Evolutionary conservation across 257 asterid species (phyloP), one percentile per base, ranked within the genome.

Genomic region (Rauvolfia tetraphylla): DNA sequence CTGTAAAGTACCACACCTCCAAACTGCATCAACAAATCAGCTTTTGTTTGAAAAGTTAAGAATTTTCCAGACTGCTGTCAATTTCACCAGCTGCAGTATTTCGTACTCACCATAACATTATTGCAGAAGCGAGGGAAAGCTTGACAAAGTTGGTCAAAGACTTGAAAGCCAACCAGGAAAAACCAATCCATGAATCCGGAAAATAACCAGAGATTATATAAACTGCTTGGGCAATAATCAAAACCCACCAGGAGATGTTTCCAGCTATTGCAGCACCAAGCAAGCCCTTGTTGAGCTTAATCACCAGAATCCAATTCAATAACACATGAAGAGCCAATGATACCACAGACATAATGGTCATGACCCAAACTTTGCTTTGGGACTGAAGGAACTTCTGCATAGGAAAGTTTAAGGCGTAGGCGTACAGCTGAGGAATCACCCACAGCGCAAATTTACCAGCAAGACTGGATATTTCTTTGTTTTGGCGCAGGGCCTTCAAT

Each of bases 1-100:
- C 89, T 18, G 84, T 85, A 54, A 75, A 84, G 74, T 87, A 87
- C 88, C 90, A 87, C 4, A 82, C 53, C 68, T 87, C 90, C 76
- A 87, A 79, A 76, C 88, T 87, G 84, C 74, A 29, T 53, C 18
- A 57, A 56, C 1, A 18, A 5, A 39, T 18, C 41, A 14, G 38
- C 14, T 72, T 36, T 71, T 73, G 11, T 36, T 14, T 41, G 10
- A 62, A 38, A 9, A 51, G 13, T 27, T 18, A 10, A 0, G 23
- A 18, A n/a, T 0, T 77, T 33, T 31, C n/a, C 33, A 15, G 25
- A 53, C 51, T 36, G 68, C 61, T 2, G 29, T 31, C 5, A 63
- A 2, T 65, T 7, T 27, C n/a, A 1, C 27, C 2, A 31, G 14
- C 25, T 9, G 13, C 71, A 31, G 41, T 63, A 18, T 33, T n/a